These are phyloP conservation scores for Taphrina wiesneri DNA, from an alignment of 1,139 yeast species.

Conservation along the genomic window DNA sequence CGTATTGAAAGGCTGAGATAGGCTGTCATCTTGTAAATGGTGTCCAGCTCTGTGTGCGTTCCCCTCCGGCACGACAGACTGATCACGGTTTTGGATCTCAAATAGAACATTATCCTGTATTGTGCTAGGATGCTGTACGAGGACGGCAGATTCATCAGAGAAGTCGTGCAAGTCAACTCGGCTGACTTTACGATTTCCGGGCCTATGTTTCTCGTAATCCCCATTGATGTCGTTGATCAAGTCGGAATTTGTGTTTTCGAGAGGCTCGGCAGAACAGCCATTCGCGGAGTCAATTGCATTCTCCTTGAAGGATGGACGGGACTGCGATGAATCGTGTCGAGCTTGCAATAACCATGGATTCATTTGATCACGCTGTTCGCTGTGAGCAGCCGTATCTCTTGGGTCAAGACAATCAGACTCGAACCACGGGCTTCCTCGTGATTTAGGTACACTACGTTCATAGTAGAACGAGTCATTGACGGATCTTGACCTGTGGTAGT, in stretches of 20 bases:
- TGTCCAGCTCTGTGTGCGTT: not conserved
- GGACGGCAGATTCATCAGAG: slow-evolving; percentile 1
- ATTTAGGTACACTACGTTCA: not conserved
- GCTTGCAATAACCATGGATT: not conserved
- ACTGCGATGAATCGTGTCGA: not conserved
- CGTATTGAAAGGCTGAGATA: not conserved
- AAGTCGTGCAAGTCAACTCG: not conserved
- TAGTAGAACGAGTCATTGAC: not conserved
- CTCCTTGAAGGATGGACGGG: not conserved
- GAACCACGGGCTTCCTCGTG: not conserved
- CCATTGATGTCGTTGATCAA: not conserved
- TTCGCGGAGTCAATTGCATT: no score
- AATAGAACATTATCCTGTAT: not conserved
- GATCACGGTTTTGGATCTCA: not conserved
- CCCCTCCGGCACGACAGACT: not conserved
- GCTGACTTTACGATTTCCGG: not conserved
- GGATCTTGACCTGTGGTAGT: not conserved
- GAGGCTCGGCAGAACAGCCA: no score
- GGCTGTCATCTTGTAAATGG: not conserved
- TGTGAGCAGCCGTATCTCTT: no score
- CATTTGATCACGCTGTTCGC: not conserved
- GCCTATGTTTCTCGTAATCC: not conserved
- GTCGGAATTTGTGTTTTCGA: no score
- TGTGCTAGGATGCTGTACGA: not conserved
- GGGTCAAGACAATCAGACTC: not conserved